Evolutionary conservation across 2,329 filamentous ascomycete species (phyloP).

Genomic region (Trichocomaceae sp.): DNA sequence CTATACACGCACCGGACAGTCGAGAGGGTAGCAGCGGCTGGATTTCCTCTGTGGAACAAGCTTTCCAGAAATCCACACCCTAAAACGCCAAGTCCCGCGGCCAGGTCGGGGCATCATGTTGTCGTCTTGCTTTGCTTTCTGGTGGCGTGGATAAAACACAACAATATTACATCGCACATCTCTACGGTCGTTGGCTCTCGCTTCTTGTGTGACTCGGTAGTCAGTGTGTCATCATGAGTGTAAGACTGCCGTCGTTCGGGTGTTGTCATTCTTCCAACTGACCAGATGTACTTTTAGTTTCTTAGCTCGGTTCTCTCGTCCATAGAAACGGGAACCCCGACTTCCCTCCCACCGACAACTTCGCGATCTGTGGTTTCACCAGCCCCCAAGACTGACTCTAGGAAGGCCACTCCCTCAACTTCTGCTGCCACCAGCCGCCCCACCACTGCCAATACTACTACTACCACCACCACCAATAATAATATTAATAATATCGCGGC

Average conservation of each 20-base stretch:
- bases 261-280: conserved; percentile 14
- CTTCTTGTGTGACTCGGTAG: background rate
- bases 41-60: background rate
- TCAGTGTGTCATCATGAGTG: conserved; percentile 31
- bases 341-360: conserved; percentile 21
- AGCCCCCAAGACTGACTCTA: conserved; percentile 18
- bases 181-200: background rate
- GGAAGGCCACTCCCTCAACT: conserved; percentile 16
- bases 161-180: conserved; percentile 16
- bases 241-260: conserved; percentile 17
- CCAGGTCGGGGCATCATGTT: conserved; percentile 32
- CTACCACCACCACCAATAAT: too few species aligned
- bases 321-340: conserved; percentile 39
- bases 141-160: conserved; percentile 29
- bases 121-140: conserved; percentile 24
- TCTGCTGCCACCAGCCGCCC: conserved; percentile 14
- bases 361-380: conserved; percentile 20
- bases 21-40: too few species aligned
- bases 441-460: too few species aligned
- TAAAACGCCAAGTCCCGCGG: conserved; percentile 8
- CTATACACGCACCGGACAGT: too few species aligned
- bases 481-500: conserved; percentile 10
- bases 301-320: conserved; percentile 48
- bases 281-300: conserved; percentile 32
- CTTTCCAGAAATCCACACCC: background rate